Evolutionary conservation across 108 stramenopile species (phyloP).

Genomic region (Nitzschia sp.): DNA sequence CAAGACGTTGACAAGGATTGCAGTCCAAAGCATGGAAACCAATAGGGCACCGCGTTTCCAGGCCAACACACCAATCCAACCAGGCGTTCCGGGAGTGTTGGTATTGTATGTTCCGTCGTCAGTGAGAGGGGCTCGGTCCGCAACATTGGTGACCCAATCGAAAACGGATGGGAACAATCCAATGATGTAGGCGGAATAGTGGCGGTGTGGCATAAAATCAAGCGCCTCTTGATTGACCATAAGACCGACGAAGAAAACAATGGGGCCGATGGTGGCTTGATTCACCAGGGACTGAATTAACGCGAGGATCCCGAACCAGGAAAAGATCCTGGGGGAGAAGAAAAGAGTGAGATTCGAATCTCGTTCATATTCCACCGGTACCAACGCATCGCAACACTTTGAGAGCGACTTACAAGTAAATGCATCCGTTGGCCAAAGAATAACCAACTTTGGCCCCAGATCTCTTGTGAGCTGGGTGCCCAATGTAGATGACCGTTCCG

Average conservation of each 20-base stretch:
- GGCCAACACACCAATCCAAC: constrained; percentile 34
- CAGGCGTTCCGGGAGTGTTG: background rate
- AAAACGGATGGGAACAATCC: constrained; percentile 30
- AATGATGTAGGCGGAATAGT: constrained; percentile 25
- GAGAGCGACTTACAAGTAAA: constrained; percentile 32
- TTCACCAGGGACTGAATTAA: constrained; percentile 33
- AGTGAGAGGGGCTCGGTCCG: constrained; percentile 24
- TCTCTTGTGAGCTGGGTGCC: constrained; percentile 69
- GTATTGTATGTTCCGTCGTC: constrained; percentile 5
- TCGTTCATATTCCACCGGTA: too few species aligned
- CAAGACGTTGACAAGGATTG: constrained; percentile 39
- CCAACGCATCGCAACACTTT: too few species aligned
- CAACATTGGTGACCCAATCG: constrained; percentile 43
- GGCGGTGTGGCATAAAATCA: constrained; percentile 25
- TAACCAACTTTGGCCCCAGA: constrained; percentile 57
- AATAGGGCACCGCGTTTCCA: constrained; percentile 37
- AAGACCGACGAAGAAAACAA: constrained; percentile 62
- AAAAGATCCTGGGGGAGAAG: constrained; percentile 27
- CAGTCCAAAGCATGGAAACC: constrained; percentile 37
- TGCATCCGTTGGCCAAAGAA: constrained; percentile 48
- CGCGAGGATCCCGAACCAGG: constrained; percentile 41
- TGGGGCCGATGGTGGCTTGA: constrained; percentile 39
- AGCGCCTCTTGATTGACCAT: constrained; percentile 25
- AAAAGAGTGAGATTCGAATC: too few species aligned
- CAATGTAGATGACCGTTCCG: constrained; percentile 68